Base-by-base conservation (phyloP, 2,329 filamentous ascomycete species). In the Pezicula radicicola region DNA sequence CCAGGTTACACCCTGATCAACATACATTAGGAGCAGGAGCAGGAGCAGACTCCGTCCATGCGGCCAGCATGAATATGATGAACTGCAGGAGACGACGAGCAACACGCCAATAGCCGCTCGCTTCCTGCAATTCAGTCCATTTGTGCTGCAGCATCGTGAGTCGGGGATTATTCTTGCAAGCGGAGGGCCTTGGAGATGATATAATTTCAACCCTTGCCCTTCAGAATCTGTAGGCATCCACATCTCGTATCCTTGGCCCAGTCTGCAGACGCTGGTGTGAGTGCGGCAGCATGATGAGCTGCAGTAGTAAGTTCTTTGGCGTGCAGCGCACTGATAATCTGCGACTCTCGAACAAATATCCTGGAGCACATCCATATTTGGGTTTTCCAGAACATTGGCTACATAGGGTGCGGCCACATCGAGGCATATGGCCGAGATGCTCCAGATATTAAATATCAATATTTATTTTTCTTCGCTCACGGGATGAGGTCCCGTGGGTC, bases 251-350 rank as follows among this genome's bases (percentile, higher is more conserved):
- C 46, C 46, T 37, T 56, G 53, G 45, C 55, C 60, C 60, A 60
- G 37, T 56, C 54, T 51, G 60, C 55, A 55, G 57, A 60, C 60
- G 30, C 30, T 33, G 30, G 30, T 13, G 30, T 33, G 30, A 33
- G 57, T 55, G 55, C 60, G 61, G 62, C 60, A 62, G 62, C 58
- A 64, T 58, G 60, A 66, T 66, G 63, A 63, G 63, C 51, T 66
- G 63, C 63, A 65, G 60, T 61, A 66, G 59, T 53, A 55, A 48
- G 43, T 46, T 46, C 50, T 57, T 27, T 12, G 19, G 42, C 19
- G 18, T 25, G 16, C 16, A 18, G 55, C 54, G 56, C 56, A 58
- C 56, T 60, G 58, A 60, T 61, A 53, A 53, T 39, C 39, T 51
- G 50, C 51, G 48, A 48, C 49, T 49, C 53, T 56, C 25, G 43